Evolutionary conservation across 2,329 filamentous ascomycete species (phyloP), one percentile per base, ranked within the genome.

Genomic region (Alternaria sp.): DNA sequence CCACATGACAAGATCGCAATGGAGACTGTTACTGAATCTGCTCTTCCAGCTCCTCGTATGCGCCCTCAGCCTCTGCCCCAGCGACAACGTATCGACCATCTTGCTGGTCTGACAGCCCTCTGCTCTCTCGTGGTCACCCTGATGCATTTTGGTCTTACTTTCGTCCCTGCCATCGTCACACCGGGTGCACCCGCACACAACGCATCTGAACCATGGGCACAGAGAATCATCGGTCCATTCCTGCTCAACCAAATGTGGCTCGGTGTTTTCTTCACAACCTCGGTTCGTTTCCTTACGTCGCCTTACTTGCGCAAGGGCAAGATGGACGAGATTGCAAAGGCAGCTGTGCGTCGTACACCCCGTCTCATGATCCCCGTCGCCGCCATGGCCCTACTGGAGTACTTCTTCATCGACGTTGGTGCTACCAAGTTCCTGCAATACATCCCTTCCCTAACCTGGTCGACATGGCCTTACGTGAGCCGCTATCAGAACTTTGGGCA

Each of bases 241-340:
- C 66, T 84, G 11, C 75, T 84, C 36, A 82, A 83, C 32, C 80
- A 80, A 43, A 76, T 83, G 58, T 83, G 81, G 79, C 80, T 84
- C 12, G 82, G 82, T 20, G 80, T 81, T 25, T 84, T 84, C 72
- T 81, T 84, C 69, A 81, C 81, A 9, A 84, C 80, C 8, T 82
- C 82, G 0, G 81, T 80, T 40, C 80, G 82, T 48, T 84, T 84
- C 67, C 60, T 84, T 30, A 76, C 78, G 12, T 71, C 78, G 2
- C 75, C 75, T 40, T 84, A 82, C 53, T 74, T 84, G 9, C 76
- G 73, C 46, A 79, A 74, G 5, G 82, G 81, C 18, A 79, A 82
- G 34, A 69, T 84, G 14, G 67, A 76, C 25, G 76, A 78, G 28
- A 74, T 84, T 38, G 81, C 81, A 3, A 78, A 83, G 60, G 82